Conservation (phyloP, 176 grass and related monocot species). For the Raddia distichophylla region DNA sequence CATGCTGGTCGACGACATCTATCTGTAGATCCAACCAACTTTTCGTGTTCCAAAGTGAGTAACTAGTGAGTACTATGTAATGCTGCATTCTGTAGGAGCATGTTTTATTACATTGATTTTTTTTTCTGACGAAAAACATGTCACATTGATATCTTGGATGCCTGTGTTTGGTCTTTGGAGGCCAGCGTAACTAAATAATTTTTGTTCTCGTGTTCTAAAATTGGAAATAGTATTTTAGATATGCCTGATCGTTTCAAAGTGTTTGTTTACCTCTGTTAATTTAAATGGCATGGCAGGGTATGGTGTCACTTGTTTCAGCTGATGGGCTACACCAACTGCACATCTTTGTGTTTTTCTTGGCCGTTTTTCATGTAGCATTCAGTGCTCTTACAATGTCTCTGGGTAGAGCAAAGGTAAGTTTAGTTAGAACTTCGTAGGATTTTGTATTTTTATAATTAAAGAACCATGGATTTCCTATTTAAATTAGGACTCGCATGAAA, state of each 20-base stretch:
- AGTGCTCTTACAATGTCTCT: slow-evolving; percentile 75
- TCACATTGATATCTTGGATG: neutral
- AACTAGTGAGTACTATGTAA: slow-evolving; percentile 19
- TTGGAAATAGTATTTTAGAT: neutral
- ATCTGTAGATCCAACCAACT: slow-evolving; percentile 18
- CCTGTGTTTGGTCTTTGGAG: neutral
- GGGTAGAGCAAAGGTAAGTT: slow-evolving; percentile 78
- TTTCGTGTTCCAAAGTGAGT: slow-evolving; percentile 64
- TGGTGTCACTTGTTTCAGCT: slow-evolving; percentile 71
- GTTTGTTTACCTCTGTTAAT: neutral
- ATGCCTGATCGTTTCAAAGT: neutral
- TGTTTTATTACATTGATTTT: neutral
- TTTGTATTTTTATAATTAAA: neutral
- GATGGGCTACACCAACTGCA: slow-evolving; percentile 80
- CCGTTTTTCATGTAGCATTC: slow-evolving; percentile 75
- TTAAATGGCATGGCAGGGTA: slow-evolving; percentile 57
- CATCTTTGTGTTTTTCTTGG: slow-evolving; percentile 92
- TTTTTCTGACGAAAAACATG: neutral
- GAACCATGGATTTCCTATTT: neutral
- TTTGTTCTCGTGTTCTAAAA: neutral
- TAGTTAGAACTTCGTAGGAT: neutral
- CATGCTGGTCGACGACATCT: slow-evolving; percentile 56
- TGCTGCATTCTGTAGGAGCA: neutral
- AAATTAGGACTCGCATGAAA: neutral
- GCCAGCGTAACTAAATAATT: neutral